phyloP scores from a whole-genome alignment of 1,284 basidiomycete genomes.

The Pseudozyma sp. region DNA sequence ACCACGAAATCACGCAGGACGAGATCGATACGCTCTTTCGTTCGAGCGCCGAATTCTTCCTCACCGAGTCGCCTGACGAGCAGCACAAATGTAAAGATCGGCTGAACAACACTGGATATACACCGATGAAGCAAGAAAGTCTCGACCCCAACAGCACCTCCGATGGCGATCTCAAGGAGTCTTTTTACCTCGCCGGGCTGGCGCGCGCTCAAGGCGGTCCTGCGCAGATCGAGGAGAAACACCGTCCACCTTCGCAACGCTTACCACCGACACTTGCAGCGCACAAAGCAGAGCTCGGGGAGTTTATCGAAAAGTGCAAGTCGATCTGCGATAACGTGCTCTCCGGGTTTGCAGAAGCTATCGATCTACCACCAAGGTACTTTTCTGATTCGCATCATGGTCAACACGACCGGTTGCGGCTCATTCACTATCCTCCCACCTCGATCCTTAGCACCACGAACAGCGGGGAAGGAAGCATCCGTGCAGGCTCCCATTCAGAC shows the following conservation, averaged over 20 bases:
- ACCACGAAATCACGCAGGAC: constrained; percentile 45
- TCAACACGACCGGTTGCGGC: constrained; percentile 53
- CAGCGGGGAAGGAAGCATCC: constrained; percentile 26
- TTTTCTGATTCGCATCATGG: constrained; percentile 47
- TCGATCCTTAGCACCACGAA: constrained; percentile 4
- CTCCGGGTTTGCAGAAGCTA: constrained; percentile 49
- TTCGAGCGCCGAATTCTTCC: constrained; percentile 40
- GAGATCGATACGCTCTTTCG: constrained; percentile 48
- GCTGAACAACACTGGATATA: constrained; percentile 49
- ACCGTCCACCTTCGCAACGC: constrained; percentile 34
- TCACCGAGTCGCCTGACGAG: constrained; percentile 22
- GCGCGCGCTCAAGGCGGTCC: constrained; percentile 11
- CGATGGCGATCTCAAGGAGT: constrained; percentile 61
- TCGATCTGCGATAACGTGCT: constrained; percentile 38
- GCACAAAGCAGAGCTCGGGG: constrained; percentile 19
- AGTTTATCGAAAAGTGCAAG: constrained; percentile 52
- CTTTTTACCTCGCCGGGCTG: constrained; percentile 54
- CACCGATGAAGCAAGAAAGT: constrained; percentile 35
- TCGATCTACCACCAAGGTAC: constrained; percentile 31
- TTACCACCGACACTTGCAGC: constrained; percentile 36
- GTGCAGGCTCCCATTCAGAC: constrained; percentile 72
- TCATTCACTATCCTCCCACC: constrained; percentile 61
- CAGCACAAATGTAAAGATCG: constrained; percentile 30
- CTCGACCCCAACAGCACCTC: constrained; percentile 34
- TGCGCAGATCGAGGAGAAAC: not conserved